Conservation (phyloP, 208 protist species). For the Vickermania spadyakhi region DNA sequence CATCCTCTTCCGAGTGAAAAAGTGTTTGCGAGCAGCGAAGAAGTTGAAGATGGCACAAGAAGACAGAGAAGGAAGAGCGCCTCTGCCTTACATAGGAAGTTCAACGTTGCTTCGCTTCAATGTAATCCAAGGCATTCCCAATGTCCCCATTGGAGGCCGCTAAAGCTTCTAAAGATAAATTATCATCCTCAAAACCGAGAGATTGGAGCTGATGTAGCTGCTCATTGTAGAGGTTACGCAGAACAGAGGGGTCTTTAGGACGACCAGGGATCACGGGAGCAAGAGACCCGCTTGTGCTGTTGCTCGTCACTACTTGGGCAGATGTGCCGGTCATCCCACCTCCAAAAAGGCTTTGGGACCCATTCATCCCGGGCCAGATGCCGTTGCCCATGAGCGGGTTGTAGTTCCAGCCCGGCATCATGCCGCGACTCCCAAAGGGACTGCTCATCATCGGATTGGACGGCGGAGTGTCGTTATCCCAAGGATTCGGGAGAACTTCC, state of each 20-base stretch:
- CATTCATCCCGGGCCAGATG: too few species aligned
- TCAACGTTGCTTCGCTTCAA: slow-evolving; percentile 25
- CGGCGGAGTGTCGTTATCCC: slow-evolving; percentile 5
- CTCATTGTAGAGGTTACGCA: slow-evolving; percentile 4
- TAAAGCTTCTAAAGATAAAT: slow-evolving; percentile 42
- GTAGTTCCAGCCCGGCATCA: neutral
- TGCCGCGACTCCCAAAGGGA: neutral
- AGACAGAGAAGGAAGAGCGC: too few species aligned
- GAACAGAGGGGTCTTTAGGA: neutral
- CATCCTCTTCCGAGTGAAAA: too few species aligned
- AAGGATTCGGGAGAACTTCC: slow-evolving; percentile 59
- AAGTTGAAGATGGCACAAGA: too few species aligned
- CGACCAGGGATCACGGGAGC: neutral
- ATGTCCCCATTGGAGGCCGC: slow-evolving; percentile 46
- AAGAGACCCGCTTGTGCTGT: too few species aligned
- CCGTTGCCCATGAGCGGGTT: neutral
- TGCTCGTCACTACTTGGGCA: too few species aligned
- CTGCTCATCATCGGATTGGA: neutral
- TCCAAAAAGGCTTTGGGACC: too few species aligned
- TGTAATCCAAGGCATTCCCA: slow-evolving; percentile 56
- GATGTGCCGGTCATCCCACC: too few species aligned
- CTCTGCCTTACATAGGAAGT: too few species aligned
- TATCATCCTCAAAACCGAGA: slow-evolving; percentile 80
- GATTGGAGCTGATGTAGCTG: slow-evolving; percentile 29
- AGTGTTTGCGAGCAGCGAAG: too few species aligned